Evolutionary conservation across 2,329 filamentous ascomycete genomes (phyloP), one percentile per base, ranked within the genome.

Genomic region (Cladosporium sp.): DNA sequence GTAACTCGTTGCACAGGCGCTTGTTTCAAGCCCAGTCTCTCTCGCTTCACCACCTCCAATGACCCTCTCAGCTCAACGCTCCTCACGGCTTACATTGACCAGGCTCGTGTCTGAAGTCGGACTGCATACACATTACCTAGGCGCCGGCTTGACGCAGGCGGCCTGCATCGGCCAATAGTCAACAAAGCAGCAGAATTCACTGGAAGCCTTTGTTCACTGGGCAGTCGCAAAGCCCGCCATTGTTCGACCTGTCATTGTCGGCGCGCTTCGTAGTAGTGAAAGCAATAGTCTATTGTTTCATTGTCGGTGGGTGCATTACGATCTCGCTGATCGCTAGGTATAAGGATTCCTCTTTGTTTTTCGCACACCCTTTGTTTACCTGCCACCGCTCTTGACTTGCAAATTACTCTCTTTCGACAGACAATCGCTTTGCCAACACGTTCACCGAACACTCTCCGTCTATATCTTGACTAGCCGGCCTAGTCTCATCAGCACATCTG

Each of bases 381-480:
- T 35, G 18, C 35, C 38, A n/a, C 45, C 14, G 7, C 48, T 40
- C 40, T 50, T 40, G 48, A 50, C 48, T 40, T 40, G 48, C 31
- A 37, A 10, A 2, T 10, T 16, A 50, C 48, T 43, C 43, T 50
- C 48, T 35, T 50, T 50, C 11, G 34, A 11, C 22, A 28, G 22
- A 28, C 22, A 28, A 28, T 28, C 22, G 22, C 22, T 5, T 28
- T 14, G 10, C 9, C 46, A 43, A 19, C 19, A 32, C 42, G 33
- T 13, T 46, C 43, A 52, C 49, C 31, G 4, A 34, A 46, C 43
- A 35, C 49, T 9, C 34, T 18, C 31, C 18, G 37, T 6, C 16
- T 19, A 18, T n/a, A 38, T 19, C 22, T 38, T 34, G 35, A 45
- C 43, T 52, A 52, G 49, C 49, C 11, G 49, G 49, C 41, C 49